phyloP scores from a whole-genome alignment of 106 monocot genomes.

The Dendrobium huoshanense region DNA sequence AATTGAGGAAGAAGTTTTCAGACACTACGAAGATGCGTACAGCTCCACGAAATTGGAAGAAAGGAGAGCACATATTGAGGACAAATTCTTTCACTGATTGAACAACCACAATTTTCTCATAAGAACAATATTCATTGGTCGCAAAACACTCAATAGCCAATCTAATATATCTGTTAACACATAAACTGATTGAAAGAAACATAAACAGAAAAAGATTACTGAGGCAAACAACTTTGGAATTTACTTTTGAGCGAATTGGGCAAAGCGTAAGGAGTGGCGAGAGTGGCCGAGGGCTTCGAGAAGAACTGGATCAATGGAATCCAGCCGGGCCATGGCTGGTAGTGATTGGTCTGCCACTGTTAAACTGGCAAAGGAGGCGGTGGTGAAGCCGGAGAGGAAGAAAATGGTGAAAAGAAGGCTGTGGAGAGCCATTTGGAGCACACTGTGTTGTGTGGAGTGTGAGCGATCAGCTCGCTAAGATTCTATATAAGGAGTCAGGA shows the following conservation, averaged over 20 bases:
- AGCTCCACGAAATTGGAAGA: background rate
- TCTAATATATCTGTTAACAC: too few species aligned
- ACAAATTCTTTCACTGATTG: too few species aligned
- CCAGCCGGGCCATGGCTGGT: slow-evolving; percentile 39
- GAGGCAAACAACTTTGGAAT: background rate
- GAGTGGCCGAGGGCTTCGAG: slow-evolving; percentile 50
- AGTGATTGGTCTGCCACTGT: slow-evolving; percentile 41
- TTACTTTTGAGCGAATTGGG: slow-evolving; percentile 61
- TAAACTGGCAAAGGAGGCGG: slow-evolving; percentile 20
- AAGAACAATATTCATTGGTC: too few species aligned
- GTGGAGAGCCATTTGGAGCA: background rate
- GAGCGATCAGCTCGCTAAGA: too few species aligned
- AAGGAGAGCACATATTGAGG: too few species aligned
- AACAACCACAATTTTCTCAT: too few species aligned
- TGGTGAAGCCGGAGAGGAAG: slow-evolving; percentile 14
- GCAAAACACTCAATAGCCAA: too few species aligned
- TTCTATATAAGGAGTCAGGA: background rate
- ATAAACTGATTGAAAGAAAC: too few species aligned
- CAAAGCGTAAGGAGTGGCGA: slow-evolving; percentile 56
- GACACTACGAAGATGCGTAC: too few species aligned
- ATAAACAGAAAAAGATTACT: too few species aligned
- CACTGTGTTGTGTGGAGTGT: background rate
- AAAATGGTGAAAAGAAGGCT: slow-evolving; percentile 13
- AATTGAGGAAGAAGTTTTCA: too few species aligned
- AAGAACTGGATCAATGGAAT: slow-evolving; percentile 29